Conservation (phyloP, 768 basidiomycete genomes). For the Porphyrellus cyaneotinctus region DNA sequence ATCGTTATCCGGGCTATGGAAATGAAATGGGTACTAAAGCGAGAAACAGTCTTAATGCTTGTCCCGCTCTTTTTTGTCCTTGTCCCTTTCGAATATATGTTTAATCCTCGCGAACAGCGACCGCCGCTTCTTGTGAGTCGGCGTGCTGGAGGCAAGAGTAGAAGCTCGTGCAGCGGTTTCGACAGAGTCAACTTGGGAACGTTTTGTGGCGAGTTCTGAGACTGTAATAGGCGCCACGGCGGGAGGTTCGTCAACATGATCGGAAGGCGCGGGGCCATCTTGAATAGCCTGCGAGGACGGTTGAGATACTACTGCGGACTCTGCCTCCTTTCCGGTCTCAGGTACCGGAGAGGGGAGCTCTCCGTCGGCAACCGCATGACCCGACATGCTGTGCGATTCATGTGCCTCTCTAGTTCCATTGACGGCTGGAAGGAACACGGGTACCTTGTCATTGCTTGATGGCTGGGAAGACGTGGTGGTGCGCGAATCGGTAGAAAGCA, state of each 20-base stretch:
- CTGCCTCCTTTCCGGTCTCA: background rate
- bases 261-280: background rate
- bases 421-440: slow-evolving; percentile 8
- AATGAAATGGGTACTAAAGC: background rate
- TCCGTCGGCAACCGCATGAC: slow-evolving; percentile 10
- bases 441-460: slow-evolving; percentile 35
- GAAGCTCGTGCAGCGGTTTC: slow-evolving; percentile 6
- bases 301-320: background rate
- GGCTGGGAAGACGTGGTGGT: no score
- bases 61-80: slow-evolving; percentile 34
- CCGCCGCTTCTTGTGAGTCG: slow-evolving; percentile 44
- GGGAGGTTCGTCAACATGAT: background rate
- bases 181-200: background rate
- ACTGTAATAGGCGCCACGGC: background rate
- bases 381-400: slow-evolving; percentile 11
- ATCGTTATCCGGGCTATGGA: slow-evolving; percentile 9
- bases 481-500: slow-evolving; percentile 41
- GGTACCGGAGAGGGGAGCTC: slow-evolving; percentile 1
- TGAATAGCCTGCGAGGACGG: background rate
- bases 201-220: background rate
- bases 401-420: slow-evolving; percentile 12
- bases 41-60: slow-evolving; percentile 12
- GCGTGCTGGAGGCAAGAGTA: slow-evolving; percentile 34
- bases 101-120: slow-evolving; percentile 55
- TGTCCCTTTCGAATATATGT: slow-evolving; percentile 49